Conservation (phyloP, 306 rosid species). For the Ammopiptanthus mongolicus region DNA sequence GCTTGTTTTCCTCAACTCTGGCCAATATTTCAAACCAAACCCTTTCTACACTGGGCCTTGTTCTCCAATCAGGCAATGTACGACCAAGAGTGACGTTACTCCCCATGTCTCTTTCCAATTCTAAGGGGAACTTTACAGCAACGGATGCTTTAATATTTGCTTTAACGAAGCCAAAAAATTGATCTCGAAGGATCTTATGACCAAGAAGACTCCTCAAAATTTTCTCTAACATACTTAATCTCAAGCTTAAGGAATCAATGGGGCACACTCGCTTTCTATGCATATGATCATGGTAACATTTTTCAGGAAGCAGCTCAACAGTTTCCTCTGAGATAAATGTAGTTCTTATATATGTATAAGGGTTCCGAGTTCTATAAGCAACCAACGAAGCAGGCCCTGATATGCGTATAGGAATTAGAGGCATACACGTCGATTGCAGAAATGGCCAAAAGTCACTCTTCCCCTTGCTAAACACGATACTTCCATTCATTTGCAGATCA, state of each 20-base stretch:
- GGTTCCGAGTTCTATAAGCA: conserved; percentile 65
- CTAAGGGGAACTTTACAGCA: conserved; percentile 51
- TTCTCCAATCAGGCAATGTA: conserved; percentile 63
- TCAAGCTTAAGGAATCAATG: conserved; percentile 51
- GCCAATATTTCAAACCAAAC: conserved; percentile 65
- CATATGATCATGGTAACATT: conserved; percentile 49
- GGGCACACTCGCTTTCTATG: conserved; percentile 41
- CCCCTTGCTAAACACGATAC: conserved; percentile 18
- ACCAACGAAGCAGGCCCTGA: conserved; percentile 57
- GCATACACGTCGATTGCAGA: conserved; percentile 50
- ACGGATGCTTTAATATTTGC: conserved; percentile 65
- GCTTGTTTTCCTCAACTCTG: conserved; percentile 44
- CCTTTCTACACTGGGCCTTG: conserved; percentile 52
- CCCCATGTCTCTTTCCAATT: conserved; percentile 51
- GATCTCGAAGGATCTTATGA: conserved; percentile 39
- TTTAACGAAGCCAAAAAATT: conserved; percentile 43
- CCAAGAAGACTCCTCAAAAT: conserved; percentile 51
- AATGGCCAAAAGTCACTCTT: conserved; percentile 44
- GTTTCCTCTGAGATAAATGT: conserved; percentile 46
- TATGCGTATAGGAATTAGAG: conserved; percentile 61
- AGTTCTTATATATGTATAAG: conserved; percentile 37
- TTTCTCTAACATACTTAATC: conserved; percentile 49
- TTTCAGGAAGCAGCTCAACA: conserved; percentile 74
- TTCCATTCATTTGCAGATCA: conserved; percentile 39
- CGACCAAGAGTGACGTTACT: conserved; percentile 22